These are phyloP conservation scores for Paxillus rubicundulus DNA, from an alignment of 768 basidiomycete genomes.

Conservation along the genomic window DNA sequence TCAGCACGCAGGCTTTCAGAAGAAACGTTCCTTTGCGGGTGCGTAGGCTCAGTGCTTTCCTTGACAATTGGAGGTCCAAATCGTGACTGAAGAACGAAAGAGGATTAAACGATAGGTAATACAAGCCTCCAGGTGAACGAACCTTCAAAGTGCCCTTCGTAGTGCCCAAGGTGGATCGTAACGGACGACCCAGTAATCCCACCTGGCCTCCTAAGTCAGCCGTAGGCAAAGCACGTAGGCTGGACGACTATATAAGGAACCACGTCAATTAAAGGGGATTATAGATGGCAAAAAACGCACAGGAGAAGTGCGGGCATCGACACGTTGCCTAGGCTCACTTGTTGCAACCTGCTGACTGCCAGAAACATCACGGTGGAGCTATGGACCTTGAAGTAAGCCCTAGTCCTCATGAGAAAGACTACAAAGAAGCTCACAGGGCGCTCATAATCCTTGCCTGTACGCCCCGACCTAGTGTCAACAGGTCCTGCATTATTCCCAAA, in stretches of 20 bases:
- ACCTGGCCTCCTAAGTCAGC: conserved; percentile 8
- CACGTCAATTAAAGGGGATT: background rate
- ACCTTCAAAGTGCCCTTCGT: conserved; percentile 19
- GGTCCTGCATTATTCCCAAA: conserved; percentile 23
- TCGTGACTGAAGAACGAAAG: conserved; percentile 22
- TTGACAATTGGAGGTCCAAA: conserved; percentile 31
- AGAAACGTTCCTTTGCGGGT: conserved; percentile 7
- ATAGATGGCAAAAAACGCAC: conserved; percentile 6
- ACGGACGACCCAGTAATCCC: conserved; percentile 8
- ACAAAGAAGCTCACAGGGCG: conserved; percentile 17
- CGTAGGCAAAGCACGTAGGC: conserved; percentile 3
- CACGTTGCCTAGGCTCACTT: conserved; percentile 10
- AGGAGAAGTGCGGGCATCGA: conserved; percentile 14
- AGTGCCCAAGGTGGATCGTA: conserved; percentile 16
- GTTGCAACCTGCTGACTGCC: conserved; percentile 1
- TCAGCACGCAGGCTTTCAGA: conserved; percentile 16
- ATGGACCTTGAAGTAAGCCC: conserved; percentile 5
- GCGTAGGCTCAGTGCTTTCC: conserved; percentile 12
- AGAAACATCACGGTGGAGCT: conserved; percentile 17
- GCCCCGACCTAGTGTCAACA: conserved; percentile 15
- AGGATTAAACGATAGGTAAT: background rate
- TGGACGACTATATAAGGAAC: conserved; percentile 8
- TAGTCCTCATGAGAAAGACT: background rate
- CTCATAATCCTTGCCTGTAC: conserved; percentile 19
- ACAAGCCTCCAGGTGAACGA: background rate